Conservation (phyloP, 2,329 filamentous ascomycete species). For the Ambrosiella cleistominuta region DNA sequence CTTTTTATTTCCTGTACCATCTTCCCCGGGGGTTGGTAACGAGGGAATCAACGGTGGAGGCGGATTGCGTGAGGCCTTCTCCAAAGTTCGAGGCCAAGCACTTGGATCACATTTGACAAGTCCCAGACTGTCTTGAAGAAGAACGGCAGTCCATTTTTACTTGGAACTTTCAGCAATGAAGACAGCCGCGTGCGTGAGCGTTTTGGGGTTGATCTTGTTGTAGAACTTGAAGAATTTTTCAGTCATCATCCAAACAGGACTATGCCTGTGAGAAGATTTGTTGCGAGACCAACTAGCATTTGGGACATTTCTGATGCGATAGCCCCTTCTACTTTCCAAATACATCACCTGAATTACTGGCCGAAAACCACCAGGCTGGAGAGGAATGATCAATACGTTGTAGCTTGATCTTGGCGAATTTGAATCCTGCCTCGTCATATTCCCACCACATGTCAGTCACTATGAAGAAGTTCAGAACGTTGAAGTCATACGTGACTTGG, state of each 20-base stretch:
- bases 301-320: slow-evolving; percentile 20
- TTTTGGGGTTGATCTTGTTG: slow-evolving; percentile 15
- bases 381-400: slow-evolving; percentile 38
- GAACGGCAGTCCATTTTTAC: slow-evolving; percentile 20
- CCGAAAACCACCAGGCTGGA: slow-evolving; percentile 37
- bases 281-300: slow-evolving; percentile 25
- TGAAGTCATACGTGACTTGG: slow-evolving; percentile 39
- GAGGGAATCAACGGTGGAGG: slow-evolving; percentile 19
- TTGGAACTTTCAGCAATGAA: slow-evolving; percentile 39
- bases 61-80: background rate
- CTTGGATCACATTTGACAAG: background rate
- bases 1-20: slow-evolving; percentile 28
- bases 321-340: background rate
- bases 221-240: slow-evolving; percentile 23
- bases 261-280: slow-evolving; percentile 20
- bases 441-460: slow-evolving; percentile 54
- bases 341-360: slow-evolving; percentile 14
- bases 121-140: background rate
- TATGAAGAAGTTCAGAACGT: slow-evolving; percentile 51
- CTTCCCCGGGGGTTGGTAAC: slow-evolving; percentile 21
- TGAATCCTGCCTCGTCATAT: slow-evolving; percentile 23
- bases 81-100: background rate
- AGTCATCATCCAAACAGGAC: slow-evolving; percentile 18
- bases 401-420: slow-evolving; percentile 39
- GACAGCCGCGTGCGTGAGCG: slow-evolving; percentile 32